These are phyloP conservation scores for Brassica hybrid DNA, from an alignment of 441 rosid species.

Conservation along the genomic window DNA sequence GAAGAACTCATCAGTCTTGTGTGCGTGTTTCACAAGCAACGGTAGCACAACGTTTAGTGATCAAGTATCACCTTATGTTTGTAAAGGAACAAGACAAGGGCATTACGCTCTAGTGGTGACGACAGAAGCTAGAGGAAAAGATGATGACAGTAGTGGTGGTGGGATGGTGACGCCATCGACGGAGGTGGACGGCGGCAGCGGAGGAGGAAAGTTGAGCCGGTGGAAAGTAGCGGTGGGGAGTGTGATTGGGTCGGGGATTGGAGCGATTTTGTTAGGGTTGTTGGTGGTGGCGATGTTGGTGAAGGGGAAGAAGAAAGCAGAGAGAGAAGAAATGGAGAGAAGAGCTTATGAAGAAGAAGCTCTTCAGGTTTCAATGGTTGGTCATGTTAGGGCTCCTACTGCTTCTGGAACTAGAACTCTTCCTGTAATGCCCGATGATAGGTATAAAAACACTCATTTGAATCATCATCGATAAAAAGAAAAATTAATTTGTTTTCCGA, in stretches of 20 bases:
- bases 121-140: slow-evolving; percentile 12
- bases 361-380: slow-evolving; percentile 94
- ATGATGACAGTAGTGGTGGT: not conserved
- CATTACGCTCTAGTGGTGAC: slow-evolving; percentile 75
- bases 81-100: slow-evolving; percentile 69
- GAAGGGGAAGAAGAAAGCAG: slow-evolving; percentile 87
- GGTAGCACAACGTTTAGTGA: slow-evolving; percentile 59
- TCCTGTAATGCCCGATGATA: slow-evolving; percentile 64
- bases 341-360: slow-evolving; percentile 97
- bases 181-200: slow-evolving; percentile 13
- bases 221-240: slow-evolving; percentile 92
- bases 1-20: slow-evolving; percentile 45
- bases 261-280: slow-evolving; percentile 63
- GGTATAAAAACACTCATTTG: slow-evolving; percentile 44
- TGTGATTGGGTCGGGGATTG: slow-evolving; percentile 72
- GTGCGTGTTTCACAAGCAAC: slow-evolving; percentile 73
- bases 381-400: slow-evolving; percentile 80
- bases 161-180: slow-evolving; percentile 36
- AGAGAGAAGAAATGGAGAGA: slow-evolving; percentile 84
- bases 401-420: slow-evolving; percentile 72
- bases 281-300: slow-evolving; percentile 83
- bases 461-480: slow-evolving; percentile 21
- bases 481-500: not conserved
- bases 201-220: slow-evolving; percentile 53
- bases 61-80: slow-evolving; percentile 57